Evolutionary conservation across 805 yeast genomes (phyloP).

Genomic region (Kregervanrija pseudodelftensis): DNA sequence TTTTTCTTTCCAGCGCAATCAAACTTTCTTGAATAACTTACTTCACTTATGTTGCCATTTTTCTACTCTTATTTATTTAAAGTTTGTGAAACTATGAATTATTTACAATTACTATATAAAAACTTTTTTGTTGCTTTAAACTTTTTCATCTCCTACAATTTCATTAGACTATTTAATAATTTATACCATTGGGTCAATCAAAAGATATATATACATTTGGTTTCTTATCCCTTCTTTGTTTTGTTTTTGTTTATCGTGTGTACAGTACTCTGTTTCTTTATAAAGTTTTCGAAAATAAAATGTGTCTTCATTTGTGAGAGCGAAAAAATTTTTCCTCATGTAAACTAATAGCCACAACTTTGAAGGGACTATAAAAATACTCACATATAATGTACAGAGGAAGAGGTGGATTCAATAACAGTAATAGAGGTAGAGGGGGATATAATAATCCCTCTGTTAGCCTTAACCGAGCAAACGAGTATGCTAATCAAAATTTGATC

Average conservation of each 20-base stretch:
- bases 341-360: too few relatives aligned
- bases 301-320: too few relatives aligned
- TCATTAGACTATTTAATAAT: neutral
- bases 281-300: too few relatives aligned
- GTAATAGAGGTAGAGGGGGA: constrained; percentile 10
- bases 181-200: too few relatives aligned
- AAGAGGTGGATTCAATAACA: constrained; percentile 19
- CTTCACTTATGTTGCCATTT: too few relatives aligned
- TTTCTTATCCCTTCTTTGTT: too few relatives aligned
- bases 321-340: too few relatives aligned
- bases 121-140: neutral
- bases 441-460: constrained; percentile 12
- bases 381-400: constrained; percentile 25
- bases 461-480: constrained; percentile 17
- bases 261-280: too few relatives aligned
- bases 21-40: too few relatives aligned
- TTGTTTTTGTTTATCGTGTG: too few relatives aligned
- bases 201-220: too few relatives aligned
- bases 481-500: constrained; percentile 26
- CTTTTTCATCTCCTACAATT: neutral
- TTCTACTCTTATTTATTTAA: neutral
- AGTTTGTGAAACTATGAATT: neutral
- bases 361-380: too few relatives aligned
- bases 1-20: neutral
- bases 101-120: neutral